Percentiles rank a stretch among this genome's conserved stretches.
These are phyloP conservation scores for Rutstroemia sp. DNA, from an alignment of 2,329 filamentous ascomycete genomes.

Conservation along the genomic window DNA sequence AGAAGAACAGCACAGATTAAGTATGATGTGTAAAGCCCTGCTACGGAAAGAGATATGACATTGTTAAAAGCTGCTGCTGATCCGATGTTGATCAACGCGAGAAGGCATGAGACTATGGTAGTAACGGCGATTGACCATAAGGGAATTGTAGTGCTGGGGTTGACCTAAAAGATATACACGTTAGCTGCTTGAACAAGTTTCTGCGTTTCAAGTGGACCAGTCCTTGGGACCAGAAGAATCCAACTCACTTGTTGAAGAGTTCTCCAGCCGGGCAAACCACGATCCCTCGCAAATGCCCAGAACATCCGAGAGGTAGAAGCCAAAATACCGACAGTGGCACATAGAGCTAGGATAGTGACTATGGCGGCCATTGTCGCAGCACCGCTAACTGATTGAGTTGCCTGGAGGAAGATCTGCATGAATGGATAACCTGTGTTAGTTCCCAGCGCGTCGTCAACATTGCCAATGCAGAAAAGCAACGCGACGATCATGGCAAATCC, in stretches of 20 bases:
- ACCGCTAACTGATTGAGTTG: slow-evolving; percentile 36
- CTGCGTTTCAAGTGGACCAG: too few relatives aligned
- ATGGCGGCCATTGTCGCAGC: slow-evolving; percentile 41
- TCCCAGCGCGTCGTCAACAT: slow-evolving; percentile 31
- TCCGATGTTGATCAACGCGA: slow-evolving; percentile 38
- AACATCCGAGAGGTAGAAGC: slow-evolving; percentile 32
- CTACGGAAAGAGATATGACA: slow-evolving; percentile 35
- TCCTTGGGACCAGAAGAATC: too few relatives aligned
- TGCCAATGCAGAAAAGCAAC: slow-evolving; percentile 31
- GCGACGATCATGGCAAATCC: slow-evolving; percentile 35
- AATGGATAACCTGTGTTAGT: slow-evolving; percentile 36
- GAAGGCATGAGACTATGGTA: slow-evolving; percentile 1
- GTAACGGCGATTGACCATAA: slow-evolving; percentile 4
- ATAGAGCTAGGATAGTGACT: slow-evolving; percentile 33
- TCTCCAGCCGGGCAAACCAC: slow-evolving; percentile 33
- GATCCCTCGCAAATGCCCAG: slow-evolving; percentile 39
- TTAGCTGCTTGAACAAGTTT: background rate
- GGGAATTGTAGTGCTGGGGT: background rate
- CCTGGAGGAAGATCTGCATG: slow-evolving; percentile 44
- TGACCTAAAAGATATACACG: background rate
- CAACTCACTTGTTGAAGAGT: slow-evolving; percentile 30
- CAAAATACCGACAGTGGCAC: slow-evolving; percentile 31
- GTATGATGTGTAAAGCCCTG: slow-evolving; percentile 9
- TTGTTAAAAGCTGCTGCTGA: slow-evolving; percentile 42
- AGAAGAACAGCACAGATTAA: slow-evolving; percentile 6